Evolutionary conservation across 176 grass and related monocot genomes (phyloP).

Genomic region (Dactylis glomerata): DNA sequence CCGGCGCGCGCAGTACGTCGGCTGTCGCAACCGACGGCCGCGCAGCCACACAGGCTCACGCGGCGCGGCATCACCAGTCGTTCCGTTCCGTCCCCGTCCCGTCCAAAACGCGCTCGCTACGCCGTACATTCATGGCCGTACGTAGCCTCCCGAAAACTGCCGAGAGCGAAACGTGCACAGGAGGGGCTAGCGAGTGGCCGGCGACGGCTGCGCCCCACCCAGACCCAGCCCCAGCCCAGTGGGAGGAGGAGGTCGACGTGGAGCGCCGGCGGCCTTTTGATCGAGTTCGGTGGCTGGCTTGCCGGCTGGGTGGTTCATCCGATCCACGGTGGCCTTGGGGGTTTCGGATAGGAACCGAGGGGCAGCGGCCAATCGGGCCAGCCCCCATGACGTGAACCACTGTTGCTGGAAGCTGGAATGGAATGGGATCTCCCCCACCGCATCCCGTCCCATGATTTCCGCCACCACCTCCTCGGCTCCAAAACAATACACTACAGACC

Average conservation of each 20-base stretch:
- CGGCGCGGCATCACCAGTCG: conserved; percentile 2
- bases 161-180: background rate
- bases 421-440: no score
- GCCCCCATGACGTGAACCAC: background rate
- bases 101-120: background rate
- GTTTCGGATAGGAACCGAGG: conserved; percentile 26
- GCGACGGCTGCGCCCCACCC: background rate
- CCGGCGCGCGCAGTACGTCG: background rate
- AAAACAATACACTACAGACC: background rate
- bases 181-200: background rate
- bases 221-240: background rate
- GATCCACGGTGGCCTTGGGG: background rate
- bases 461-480: background rate
- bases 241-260: conserved; percentile 41
- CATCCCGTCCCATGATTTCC: conserved; percentile 3
- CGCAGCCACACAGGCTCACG: background rate
- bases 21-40: background rate
- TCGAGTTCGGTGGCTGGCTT: no score
- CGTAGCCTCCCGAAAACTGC: background rate
- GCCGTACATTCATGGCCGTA: background rate
- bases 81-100: background rate
- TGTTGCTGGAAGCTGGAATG: background rate
- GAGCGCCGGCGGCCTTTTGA: background rate
- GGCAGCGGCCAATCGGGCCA: background rate
- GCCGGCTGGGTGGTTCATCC: background rate